Evolutionary conservation across 1,284 basidiomycete species (phyloP), one percentile per base, ranked within the genome.

Genomic region (Leccinum pachyderme): DNA sequence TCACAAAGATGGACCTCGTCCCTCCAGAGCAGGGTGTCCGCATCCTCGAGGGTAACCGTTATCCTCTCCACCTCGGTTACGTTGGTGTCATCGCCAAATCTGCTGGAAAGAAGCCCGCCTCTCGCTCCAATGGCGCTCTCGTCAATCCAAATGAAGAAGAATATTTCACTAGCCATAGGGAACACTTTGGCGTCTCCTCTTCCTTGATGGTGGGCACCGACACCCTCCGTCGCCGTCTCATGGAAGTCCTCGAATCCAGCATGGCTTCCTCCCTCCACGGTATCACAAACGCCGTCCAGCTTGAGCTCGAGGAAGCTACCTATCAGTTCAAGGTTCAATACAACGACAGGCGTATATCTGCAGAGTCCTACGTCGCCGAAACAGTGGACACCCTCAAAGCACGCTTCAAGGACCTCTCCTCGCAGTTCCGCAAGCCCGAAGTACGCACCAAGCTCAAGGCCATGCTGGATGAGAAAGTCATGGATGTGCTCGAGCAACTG

Each of bases 271-370:
- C 93, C 41, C 79, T 99, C 9, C 93, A 98, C 65, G 88, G 91
- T 1, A 98, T 99, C 69, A 93, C 93, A 51, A 98, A 98, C 69
- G 93, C 93, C 2, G 96, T 99, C 5, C 95, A 97, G 66, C 83
- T 97, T 33, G 97, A 99, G 72, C 82, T 98, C 12, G 96, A 99
- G 72, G 96, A 98, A 67, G 89, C 96, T 1, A 87, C 87, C 28
- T 99, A 99, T 72, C 95, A 98, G 72, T 99, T 99, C 84, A 99
- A 99, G 74, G 95, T 99, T 1, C 94, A 98, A 72, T 99, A 99
- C 79, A 99, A 99, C 70, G 97, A 99, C 73, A 86, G 94, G 22
- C 83, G 91, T 27, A 92, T 98, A 62, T 91, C 92, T 0, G 87
- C 97, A 11, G 97, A 99, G 72, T 95, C 92, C 3, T 99, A 99